phyloP scores from a whole-genome alignment of 345 rosid species.

The Citrus glauca region DNA sequence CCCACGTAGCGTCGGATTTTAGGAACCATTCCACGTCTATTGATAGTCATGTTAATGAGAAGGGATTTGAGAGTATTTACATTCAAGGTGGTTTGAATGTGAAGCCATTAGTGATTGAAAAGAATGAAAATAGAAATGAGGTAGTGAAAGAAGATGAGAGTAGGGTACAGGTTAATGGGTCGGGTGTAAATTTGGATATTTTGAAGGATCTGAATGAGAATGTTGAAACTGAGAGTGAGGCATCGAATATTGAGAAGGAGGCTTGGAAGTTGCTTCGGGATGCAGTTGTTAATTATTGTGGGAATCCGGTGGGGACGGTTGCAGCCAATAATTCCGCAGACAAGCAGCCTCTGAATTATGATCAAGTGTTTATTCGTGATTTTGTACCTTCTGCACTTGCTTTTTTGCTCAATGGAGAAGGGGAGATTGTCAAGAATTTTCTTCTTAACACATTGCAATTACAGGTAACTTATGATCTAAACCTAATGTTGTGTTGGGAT shows the following conservation, averaged over 20 bases:
- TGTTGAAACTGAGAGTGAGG: constrained; percentile 41
- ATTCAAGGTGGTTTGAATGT: constrained; percentile 61
- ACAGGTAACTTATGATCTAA: constrained; percentile 53
- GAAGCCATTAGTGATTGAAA: constrained; percentile 55
- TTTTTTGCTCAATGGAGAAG: constrained; percentile 83
- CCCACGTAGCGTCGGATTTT: constrained; percentile 63
- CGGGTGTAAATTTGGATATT: constrained; percentile 32
- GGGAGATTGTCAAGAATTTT: constrained; percentile 88
- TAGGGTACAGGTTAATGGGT: constrained; percentile 30
- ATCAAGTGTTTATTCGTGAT: constrained; percentile 94
- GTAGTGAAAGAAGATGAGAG: constrained; percentile 34
- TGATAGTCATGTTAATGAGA: constrained; percentile 56
- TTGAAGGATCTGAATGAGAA: constrained; percentile 37
- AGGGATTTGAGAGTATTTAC: constrained; percentile 67
- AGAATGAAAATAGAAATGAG: constrained; percentile 30
- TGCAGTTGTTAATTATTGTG: constrained; percentile 69
- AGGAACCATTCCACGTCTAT: constrained; percentile 68
- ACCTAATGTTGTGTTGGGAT: not conserved
- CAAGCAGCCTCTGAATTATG: constrained; percentile 73
- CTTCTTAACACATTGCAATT: constrained; percentile 89
- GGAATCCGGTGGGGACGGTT: constrained; percentile 79
- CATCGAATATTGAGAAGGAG: constrained; percentile 64
- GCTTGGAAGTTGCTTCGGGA: constrained; percentile 84
- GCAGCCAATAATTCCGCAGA: constrained; percentile 81
- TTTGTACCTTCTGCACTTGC: constrained; percentile 95